These are phyloP conservation scores for Thelonectria olida DNA, from an alignment of 2,329 filamentous ascomycete species.

Conservation along the genomic window DNA sequence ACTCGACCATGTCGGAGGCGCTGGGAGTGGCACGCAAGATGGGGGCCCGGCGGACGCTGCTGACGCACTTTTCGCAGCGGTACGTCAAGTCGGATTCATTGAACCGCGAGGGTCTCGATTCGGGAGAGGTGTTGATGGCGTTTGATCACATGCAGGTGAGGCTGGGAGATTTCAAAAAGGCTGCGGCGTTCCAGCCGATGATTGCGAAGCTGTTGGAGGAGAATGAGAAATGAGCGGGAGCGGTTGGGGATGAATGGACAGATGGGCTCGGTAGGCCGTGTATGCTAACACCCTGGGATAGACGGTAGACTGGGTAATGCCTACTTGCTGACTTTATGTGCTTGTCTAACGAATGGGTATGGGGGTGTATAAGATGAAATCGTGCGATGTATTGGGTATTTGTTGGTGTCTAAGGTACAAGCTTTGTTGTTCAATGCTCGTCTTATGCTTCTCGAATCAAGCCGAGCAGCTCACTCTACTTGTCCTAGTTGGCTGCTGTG, in stretches of 20 bases:
- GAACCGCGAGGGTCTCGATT: constrained; percentile 44
- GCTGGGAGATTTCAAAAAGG: constrained; percentile 74
- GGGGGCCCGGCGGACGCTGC: constrained; percentile 79
- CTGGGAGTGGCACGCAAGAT: constrained; percentile 80
- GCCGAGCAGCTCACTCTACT: no score
- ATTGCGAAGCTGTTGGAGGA: constrained; percentile 33
- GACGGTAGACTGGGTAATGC: no score
- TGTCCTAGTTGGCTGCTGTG: no score
- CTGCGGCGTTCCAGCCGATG: constrained; percentile 53
- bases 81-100: constrained; percentile 74
- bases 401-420: no score
- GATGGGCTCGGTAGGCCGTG: constrained; percentile 6
- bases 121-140: constrained; percentile 68
- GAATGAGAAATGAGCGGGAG: constrained; percentile 25
- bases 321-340: no score
- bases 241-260: neutral
- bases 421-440: no score
- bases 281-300: constrained; percentile 12
- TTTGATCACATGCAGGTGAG: constrained; percentile 83
- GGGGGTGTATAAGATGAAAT: no score
- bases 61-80: constrained; percentile 95
- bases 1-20: constrained; percentile 89
- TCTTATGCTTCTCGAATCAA: no score
- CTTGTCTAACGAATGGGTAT: no score
- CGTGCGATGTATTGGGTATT: no score